Base-by-base conservation (phyloP, 1,284 basidiomycete genomes). In the Moesziomyces parantarcticus region DNA sequence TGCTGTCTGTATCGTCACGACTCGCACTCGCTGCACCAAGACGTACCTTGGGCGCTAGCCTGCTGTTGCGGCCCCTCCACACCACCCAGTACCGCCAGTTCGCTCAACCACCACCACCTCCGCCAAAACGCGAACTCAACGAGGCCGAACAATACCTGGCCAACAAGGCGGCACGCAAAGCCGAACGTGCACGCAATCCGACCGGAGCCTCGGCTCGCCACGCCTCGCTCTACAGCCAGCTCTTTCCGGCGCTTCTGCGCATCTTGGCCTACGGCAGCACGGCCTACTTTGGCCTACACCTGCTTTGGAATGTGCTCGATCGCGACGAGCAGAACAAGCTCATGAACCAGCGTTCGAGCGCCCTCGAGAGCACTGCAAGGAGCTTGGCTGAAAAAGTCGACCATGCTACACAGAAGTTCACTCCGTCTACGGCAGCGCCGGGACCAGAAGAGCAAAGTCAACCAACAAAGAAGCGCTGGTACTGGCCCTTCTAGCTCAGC, bases 191-290 rank as follows among this genome's bases (percentile, higher is more conserved):
- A 11, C 13, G 21, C 22, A 50, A 73, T 23, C 70, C 70, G 3
- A 57, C 51, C 11, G 50, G 53, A 3, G 59, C 75, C n/a, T 54
- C 63, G 9, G 63, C 59, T 18, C 57, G 72, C 9, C 80, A 82
- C 47, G 60, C 61, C 5, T 72, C 76, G 21, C 68, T 82, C 46
- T 83, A 82, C 60, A 57, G 68, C 26, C 72, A 81, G 22, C 70
- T 82, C 56, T 62, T 77, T 3, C 80, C 80, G 25, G 75, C 81
- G 1, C 56, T 83, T 5, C 45, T 81, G 5, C 70, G 79, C 26
- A 78, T 82, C 23, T 58, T 83, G 3, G 81, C 80, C 3, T 83
- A 82, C 58, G 78, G 79, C 41, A 77, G 76, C 23, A 76, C 61
- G 20, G 59, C 72, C 2, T 83, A 83, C 67, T 82, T 83, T 66